Conservation (phyloP, 805 yeast species). For the Metschnikowia gruessii region DNA sequence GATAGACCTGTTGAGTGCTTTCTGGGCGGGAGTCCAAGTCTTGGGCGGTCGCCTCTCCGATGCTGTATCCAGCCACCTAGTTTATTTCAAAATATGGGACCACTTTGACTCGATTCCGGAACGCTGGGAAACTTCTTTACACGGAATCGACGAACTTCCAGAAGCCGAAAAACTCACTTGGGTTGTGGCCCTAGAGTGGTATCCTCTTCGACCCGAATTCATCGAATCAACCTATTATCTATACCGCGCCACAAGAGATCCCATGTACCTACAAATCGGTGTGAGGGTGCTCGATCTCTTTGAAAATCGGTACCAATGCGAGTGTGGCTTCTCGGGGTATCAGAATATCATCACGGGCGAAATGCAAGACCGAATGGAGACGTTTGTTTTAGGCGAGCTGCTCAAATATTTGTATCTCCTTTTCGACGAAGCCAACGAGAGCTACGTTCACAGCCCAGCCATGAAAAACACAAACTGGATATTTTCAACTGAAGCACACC, state of each 20-base stretch:
- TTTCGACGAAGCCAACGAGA: slow-evolving; percentile 63
- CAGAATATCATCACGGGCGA: slow-evolving; percentile 63
- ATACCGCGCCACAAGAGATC: slow-evolving; percentile 82
- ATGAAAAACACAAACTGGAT: slow-evolving; percentile 52
- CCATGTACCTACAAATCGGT: slow-evolving; percentile 76
- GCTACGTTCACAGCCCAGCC: slow-evolving; percentile 31
- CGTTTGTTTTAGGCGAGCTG: slow-evolving; percentile 85
- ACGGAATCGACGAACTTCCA: neutral
- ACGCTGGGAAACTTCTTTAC: slow-evolving; percentile 56
- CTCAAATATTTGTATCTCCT: slow-evolving; percentile 76
- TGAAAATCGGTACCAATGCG: slow-evolving; percentile 47
- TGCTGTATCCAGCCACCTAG: slow-evolving; percentile 59
- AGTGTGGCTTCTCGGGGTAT: slow-evolving; percentile 81
- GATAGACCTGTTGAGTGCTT: slow-evolving; percentile 86
- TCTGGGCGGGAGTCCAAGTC: slow-evolving; percentile 84
- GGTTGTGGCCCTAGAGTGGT: slow-evolving; percentile 73
- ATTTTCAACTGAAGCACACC: slow-evolving; percentile 91
- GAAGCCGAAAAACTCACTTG: slow-evolving; percentile 1
- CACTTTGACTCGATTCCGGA: slow-evolving; percentile 82
- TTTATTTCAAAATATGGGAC: slow-evolving; percentile 76
- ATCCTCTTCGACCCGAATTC: slow-evolving; percentile 89
- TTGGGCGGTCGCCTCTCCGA: slow-evolving; percentile 69
- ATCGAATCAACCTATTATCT: slow-evolving; percentile 84
- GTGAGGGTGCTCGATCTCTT: slow-evolving; percentile 57
- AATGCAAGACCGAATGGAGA: slow-evolving; percentile 81